Conservation (phyloP, 805 yeast genomes). For the Barnettozyma botsteinii region DNA sequence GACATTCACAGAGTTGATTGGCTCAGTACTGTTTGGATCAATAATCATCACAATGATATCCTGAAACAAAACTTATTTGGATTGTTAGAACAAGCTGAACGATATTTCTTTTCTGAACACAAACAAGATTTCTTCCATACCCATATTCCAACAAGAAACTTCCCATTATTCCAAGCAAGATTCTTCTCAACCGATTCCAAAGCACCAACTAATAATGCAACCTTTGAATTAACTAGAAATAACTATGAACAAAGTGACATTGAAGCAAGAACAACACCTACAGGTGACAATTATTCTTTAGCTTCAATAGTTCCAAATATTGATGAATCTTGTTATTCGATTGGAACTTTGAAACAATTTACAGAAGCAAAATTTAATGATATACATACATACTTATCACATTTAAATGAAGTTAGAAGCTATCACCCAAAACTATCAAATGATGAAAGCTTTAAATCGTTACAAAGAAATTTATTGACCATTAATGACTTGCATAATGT, state of each 20-base stretch:
- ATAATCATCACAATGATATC: no score
- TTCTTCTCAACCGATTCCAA: not conserved
- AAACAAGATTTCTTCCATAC: no score
- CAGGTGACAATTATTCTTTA: not conserved
- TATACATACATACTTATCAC: constrained; percentile 6
- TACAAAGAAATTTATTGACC: constrained; percentile 6
- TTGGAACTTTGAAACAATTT: not conserved
- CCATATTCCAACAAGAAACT: not conserved
- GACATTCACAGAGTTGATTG: no score
- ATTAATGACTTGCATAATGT: constrained; percentile 13
- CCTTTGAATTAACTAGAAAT: not conserved
- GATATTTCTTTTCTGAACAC: no score
- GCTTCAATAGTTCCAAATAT: not conserved
- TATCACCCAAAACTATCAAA: constrained; percentile 16
- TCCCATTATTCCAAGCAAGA: not conserved
- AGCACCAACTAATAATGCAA: not conserved
- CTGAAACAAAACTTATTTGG: no score
- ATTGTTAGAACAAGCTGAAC: no score
- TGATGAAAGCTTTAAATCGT: constrained; percentile 1
- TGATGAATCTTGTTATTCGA: not conserved
- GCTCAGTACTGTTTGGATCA: no score
- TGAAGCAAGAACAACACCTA: not conserved
- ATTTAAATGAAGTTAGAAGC: not conserved
- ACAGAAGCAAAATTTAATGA: constrained; percentile 6
- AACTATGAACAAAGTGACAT: not conserved